phyloP scores from a whole-genome alignment of 1,284 basidiomycete genomes.

The Earliella scabrosa region DNA sequence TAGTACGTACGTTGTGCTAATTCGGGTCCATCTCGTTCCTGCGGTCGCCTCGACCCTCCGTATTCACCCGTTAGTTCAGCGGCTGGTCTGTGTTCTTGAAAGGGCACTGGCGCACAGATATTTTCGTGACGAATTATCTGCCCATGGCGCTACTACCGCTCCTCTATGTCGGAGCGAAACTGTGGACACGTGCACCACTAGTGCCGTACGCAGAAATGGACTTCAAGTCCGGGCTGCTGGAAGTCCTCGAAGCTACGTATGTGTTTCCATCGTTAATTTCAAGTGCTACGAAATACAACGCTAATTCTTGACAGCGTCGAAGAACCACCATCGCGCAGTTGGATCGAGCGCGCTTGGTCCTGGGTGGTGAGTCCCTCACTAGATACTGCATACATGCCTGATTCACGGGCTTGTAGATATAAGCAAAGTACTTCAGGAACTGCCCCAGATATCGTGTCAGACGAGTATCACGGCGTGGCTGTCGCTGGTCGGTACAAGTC shows the following conservation, averaged over 20 bases:
- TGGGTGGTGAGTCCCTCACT: slow-evolving; percentile 57
- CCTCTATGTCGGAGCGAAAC: slow-evolving; percentile 62
- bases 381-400: too few species aligned
- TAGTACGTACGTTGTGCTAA: too few species aligned
- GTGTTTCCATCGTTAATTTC: slow-evolving; percentile 16
- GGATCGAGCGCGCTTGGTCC: slow-evolving; percentile 65
- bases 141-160: slow-evolving; percentile 77
- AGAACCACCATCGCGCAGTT: slow-evolving; percentile 71
- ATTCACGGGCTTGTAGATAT: too few species aligned
- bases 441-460: too few species aligned
- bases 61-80: slow-evolving; percentile 64
- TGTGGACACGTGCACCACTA: slow-evolving; percentile 51
- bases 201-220: slow-evolving; percentile 73
- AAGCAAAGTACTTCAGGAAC: too few species aligned
- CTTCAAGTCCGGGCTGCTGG: slow-evolving; percentile 70
- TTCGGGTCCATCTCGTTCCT: too few species aligned
- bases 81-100: slow-evolving; percentile 80
- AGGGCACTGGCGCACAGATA: slow-evolving; percentile 59
- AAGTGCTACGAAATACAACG: not conserved
- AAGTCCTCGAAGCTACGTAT: slow-evolving; percentile 72
- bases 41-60: too few species aligned
- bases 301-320: slow-evolving; percentile 31
- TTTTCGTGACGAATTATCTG: slow-evolving; percentile 81
- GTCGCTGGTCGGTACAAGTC: too few species aligned
- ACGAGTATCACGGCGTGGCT: too few species aligned